Evolutionary conservation across 352 stramenopile species (phyloP).

Genomic region (Phytophthora megakarya): DNA sequence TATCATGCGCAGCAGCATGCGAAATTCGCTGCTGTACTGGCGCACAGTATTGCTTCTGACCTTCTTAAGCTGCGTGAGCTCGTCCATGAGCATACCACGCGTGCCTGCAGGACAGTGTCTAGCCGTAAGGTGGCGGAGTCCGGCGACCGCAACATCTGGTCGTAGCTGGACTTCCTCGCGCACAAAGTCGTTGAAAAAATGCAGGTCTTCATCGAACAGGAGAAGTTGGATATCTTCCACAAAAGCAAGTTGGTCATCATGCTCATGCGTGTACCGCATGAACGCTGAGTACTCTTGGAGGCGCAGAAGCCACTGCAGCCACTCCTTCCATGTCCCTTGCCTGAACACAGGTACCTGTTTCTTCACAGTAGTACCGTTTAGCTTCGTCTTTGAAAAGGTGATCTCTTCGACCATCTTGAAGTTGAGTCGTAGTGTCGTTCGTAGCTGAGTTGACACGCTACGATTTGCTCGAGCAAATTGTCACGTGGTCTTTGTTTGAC

Average conservation of each 20-base stretch:
- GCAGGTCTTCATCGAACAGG: constrained; percentile 8
- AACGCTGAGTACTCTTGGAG: neutral
- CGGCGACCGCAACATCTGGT: neutral
- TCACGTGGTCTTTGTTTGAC: no score
- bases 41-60: neutral
- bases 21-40: constrained; percentile 1
- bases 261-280: neutral
- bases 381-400: no score
- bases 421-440: no score
- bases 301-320: no score
- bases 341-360: no score
- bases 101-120: constrained; percentile 5
- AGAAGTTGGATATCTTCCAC: neutral
- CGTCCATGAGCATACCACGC: constrained; percentile 2
- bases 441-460: no score
- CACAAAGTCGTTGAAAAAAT: neutral
- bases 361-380: no score
- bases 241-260: neutral
- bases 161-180: neutral
- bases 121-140: neutral
- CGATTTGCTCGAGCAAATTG: no score
- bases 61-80: constrained; percentile 4
- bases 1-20: constrained; percentile 6
- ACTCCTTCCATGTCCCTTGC: no score
- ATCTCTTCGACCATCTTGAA: no score